Percentiles rank a stretch among this genome's conserved stretches.
These are phyloP conservation scores for Diaporthe velutina DNA, from an alignment of 2,329 filamentous ascomycete genomes.

Conservation along the genomic window DNA sequence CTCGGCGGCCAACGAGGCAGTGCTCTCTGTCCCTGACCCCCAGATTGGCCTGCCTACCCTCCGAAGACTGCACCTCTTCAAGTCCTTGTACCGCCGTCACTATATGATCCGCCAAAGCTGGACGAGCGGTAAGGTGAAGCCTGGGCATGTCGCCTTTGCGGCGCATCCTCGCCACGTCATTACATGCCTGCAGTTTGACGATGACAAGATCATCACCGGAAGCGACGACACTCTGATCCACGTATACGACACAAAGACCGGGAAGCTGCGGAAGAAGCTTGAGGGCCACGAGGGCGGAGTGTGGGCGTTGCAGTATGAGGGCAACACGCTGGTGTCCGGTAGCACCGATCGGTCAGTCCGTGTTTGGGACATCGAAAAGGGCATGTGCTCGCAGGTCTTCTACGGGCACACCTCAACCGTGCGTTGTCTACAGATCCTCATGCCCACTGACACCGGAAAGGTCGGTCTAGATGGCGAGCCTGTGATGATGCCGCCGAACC, in stretches of 20 bases:
- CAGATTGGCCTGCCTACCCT: constrained; percentile 83
- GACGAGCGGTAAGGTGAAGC: constrained; percentile 88
- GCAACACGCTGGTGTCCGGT: constrained; percentile 93
- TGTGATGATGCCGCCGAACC: constrained; percentile 93
- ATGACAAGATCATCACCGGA: constrained; percentile 97
- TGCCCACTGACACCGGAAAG: constrained; percentile 83
- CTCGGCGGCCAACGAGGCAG: constrained; percentile 88
- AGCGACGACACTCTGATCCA: constrained; percentile 98
- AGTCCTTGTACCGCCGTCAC: constrained; percentile 94
- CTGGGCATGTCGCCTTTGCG: constrained; percentile 93
- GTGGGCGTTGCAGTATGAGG: constrained; percentile 97
- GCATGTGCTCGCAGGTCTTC: constrained; percentile 93
- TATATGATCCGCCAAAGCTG: constrained; percentile 91
- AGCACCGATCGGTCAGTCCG: constrained; percentile 97
- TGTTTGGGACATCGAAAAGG: constrained; percentile 98
- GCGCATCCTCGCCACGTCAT: constrained; percentile 97
- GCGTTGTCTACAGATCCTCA: constrained; percentile 92
- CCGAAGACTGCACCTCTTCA: constrained; percentile 90
- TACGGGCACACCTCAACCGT: constrained; percentile 98
- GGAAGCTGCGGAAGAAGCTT: constrained; percentile 83
- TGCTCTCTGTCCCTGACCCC: constrained; percentile 83
- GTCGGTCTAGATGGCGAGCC: constrained; percentile 75
- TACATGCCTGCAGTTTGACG: constrained; percentile 96
- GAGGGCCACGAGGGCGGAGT: constrained; percentile 97
- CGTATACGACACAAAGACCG: constrained; percentile 97